phyloP scores from a whole-genome alignment of 805 yeast species.

The Saccharomyces eubayanus region DNA sequence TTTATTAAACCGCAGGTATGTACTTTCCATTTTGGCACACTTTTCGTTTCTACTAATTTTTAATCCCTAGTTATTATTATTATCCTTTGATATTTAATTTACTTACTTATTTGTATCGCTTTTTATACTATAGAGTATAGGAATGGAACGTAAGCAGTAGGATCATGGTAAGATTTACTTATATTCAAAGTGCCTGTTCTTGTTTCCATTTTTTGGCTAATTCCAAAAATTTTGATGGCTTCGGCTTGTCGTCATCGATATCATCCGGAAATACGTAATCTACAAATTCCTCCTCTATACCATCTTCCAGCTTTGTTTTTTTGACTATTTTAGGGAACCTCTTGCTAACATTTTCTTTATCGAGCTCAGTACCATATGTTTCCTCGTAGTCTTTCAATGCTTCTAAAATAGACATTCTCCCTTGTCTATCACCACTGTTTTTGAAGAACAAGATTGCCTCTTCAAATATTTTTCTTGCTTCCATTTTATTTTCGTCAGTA shows the following conservation, averaged over 20 bases:
- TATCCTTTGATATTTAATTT: neutral
- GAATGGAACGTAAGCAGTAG: neutral
- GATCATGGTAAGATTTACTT: neutral
- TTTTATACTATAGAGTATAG: neutral
- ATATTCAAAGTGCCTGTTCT: slow-evolving; percentile 5
- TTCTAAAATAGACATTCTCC: slow-evolving; percentile 47
- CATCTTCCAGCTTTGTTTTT: slow-evolving; percentile 27
- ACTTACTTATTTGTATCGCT: neutral
- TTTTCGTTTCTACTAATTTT: neutral
- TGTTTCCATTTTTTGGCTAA: slow-evolving; percentile 45
- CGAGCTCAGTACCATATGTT: slow-evolving; percentile 44
- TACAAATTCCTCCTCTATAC: slow-evolving; percentile 43
- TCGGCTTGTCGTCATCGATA: slow-evolving; percentile 20
- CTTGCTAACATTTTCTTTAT: slow-evolving; percentile 31
- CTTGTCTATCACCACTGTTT: slow-evolving; percentile 30
- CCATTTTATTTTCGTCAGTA: slow-evolving; percentile 41
- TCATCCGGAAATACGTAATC: slow-evolving; percentile 68
- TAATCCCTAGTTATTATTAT: neutral
- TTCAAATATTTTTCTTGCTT: slow-evolving; percentile 50
- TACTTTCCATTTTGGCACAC: neutral
- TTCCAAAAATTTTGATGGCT: slow-evolving; percentile 33
- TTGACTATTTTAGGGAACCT: slow-evolving; percentile 50
- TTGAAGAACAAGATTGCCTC: slow-evolving; percentile 43
- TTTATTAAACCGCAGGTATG: neutral
- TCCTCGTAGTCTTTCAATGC: slow-evolving; percentile 59